A percentile compares a stretch with the other conserved stretches of the same genome.
These are phyloP conservation scores for Coniella vitis DNA, from an alignment of 2,329 filamentous ascomycete genomes.

Conservation along the genomic window DNA sequence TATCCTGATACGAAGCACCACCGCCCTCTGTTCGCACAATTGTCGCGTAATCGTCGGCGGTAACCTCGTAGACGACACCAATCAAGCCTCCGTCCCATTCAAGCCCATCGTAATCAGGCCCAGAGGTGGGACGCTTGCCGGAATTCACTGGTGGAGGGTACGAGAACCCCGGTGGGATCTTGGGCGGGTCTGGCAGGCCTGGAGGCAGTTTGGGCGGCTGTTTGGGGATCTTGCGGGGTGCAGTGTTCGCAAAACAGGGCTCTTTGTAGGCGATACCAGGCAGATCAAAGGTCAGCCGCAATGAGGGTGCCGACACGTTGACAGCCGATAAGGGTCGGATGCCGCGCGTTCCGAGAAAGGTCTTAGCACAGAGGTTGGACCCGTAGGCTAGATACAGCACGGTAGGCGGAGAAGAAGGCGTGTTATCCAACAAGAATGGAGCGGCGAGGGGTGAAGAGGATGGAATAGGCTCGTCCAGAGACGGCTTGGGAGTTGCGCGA, in stretches of 20 bases:
- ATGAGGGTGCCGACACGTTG: constrained; percentile 72
- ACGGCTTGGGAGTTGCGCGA: constrained; percentile 19
- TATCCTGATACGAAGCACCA: constrained; percentile 75
- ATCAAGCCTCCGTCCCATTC: constrained; percentile 76
- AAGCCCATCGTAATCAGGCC: constrained; percentile 39
- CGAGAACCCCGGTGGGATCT: constrained; percentile 19
- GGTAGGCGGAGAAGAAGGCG: constrained; percentile 30
- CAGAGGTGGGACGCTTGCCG: too few species aligned
- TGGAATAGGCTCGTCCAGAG: constrained; percentile 19
- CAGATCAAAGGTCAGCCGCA: constrained; percentile 78
- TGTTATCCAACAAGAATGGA: constrained; percentile 12
- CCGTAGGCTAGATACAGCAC: constrained; percentile 84
- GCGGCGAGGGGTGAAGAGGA: constrained; percentile 22
- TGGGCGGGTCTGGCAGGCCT: constrained; percentile 23
- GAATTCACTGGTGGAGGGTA: constrained; percentile 2
- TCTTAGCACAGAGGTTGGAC: constrained; percentile 76
- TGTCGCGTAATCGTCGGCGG: constrained; percentile 68
- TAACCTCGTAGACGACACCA: constrained; percentile 94
- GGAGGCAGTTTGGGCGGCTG: constrained; percentile 28
- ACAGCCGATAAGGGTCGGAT: constrained; percentile 76
- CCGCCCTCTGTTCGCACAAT: constrained; percentile 91
- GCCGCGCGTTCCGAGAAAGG: constrained; percentile 69
- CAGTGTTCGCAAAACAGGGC: constrained; percentile 86
- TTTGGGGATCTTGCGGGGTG: constrained; percentile 47
- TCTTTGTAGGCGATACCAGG: constrained; percentile 80